Evolutionary conservation across 176 grass and related monocot genomes (phyloP).

Genomic region (Urochloa ruziziensis): DNA sequence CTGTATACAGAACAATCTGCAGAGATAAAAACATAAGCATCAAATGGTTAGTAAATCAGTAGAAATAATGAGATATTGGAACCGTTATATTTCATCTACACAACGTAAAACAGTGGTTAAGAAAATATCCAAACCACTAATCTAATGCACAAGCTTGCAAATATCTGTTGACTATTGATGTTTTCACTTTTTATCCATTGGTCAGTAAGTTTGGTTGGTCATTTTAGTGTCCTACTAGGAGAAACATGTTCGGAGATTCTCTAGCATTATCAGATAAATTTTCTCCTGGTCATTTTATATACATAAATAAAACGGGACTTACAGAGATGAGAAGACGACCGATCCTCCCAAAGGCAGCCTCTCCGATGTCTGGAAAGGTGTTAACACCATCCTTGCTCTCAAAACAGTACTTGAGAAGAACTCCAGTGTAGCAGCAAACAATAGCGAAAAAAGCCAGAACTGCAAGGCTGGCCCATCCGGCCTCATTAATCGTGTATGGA

Average conservation of each 20-base stretch:
- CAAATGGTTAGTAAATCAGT: background rate
- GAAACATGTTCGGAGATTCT: too few relatives aligned
- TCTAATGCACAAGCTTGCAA: background rate
- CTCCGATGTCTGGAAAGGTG: constrained; percentile 89
- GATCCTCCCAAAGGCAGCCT: constrained; percentile 85
- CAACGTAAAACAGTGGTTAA: background rate
- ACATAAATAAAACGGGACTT: constrained; percentile 28
- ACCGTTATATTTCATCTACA: background rate
- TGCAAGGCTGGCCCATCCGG: constrained; percentile 67
- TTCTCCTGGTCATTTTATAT: background rate
- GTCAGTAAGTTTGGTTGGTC: background rate
- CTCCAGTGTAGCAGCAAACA: constrained; percentile 75
- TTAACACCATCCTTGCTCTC: constrained; percentile 83
- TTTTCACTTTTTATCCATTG: background rate
- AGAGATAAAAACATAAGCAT: background rate
- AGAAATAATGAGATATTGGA: background rate
- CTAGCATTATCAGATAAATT: background rate
- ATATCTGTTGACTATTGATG: background rate
- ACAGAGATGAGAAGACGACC: constrained; percentile 82
- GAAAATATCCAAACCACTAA: background rate
- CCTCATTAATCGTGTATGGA: constrained; percentile 70
- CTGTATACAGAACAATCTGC: constrained; percentile 84
- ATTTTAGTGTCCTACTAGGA: too few relatives aligned
- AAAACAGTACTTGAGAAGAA: constrained; percentile 76
- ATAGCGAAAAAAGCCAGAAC: constrained; percentile 60